Evolutionary conservation across 768 basidiomycete species (phyloP).

Genomic region (Saitozyma sp.): DNA sequence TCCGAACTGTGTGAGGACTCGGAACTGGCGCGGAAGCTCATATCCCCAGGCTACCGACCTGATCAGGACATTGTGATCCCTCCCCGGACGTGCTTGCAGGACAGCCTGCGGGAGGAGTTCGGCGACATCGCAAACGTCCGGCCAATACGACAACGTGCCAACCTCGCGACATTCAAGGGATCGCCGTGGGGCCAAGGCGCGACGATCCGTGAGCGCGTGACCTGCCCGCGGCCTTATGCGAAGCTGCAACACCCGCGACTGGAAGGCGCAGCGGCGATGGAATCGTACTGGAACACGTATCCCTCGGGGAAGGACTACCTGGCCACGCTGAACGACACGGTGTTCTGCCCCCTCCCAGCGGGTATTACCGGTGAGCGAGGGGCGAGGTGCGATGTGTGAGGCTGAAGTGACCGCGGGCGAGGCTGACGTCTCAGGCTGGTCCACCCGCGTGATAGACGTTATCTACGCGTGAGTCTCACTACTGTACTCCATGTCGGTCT

Average conservation of each 20-base stretch:
- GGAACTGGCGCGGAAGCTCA: no score
- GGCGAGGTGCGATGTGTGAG: no score
- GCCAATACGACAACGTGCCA: conserved; percentile 26
- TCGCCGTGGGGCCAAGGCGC: conserved; percentile 36
- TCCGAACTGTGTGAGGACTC: no score
- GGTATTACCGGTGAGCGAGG: conserved; percentile 25
- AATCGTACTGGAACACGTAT: conserved; percentile 6
- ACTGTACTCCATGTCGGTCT: no score
- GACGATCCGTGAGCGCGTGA: conserved; percentile 21
- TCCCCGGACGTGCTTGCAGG: conserved; percentile 32
- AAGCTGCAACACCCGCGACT: conserved; percentile 6
- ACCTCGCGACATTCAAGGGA: conserved; percentile 38
- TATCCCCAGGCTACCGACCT: not conserved
- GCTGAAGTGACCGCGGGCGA: no score
- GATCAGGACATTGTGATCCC: conserved; percentile 46
- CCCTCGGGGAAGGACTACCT: conserved; percentile 25
- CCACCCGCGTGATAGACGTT: conserved; percentile 49
- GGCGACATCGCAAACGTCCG: conserved; percentile 28
- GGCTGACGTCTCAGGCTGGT: conserved; percentile 28
- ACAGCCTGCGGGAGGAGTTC: conserved; percentile 30
- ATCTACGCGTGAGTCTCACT: conserved; percentile 44
- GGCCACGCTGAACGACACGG: conserved; percentile 28
- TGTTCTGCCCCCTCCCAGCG: conserved; percentile 38
- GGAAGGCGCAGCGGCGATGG: not conserved
- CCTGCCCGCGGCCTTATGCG: conserved; percentile 16